Base-by-base conservation (phyloP, 2,329 filamentous ascomycete species). In the Monilinia laxa region DNA sequence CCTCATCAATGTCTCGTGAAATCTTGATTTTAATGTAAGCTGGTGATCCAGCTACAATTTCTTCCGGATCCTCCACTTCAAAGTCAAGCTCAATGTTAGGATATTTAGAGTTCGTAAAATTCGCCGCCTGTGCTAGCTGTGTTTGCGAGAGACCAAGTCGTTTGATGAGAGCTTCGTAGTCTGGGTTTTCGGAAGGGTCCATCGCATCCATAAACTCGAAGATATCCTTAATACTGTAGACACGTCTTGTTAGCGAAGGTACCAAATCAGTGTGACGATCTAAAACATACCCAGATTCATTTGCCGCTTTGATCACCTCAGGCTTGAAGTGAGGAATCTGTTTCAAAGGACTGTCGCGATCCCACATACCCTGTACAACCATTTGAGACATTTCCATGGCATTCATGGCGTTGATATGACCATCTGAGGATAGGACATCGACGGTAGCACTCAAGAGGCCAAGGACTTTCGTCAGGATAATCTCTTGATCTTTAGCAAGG, bases 341-440 rank as follows among this genome's bases (percentile, higher is more conserved):
- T 81, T 97, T 97, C 72, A 99, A 84, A 51, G 95, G 93, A 74
- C 91, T 96, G 78, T 99, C 95, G 67, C 93, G 90, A 80, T 99
- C 94, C 95, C 95, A 99, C 92, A 98, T 97, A 60, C 90, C 93
- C 80, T 99, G 95, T 3, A 99, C 93, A 64, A 96, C 92, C 95
- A 99, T 99, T 77, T 99, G 95, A 16, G 92, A 96, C 86, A 99
- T 92, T 78, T 99, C 95, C 94, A 99, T 99, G 38, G 95, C 95
- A 74, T 90, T 93, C 89, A 97, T 96, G 68, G 95, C 94, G 76
- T 99, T 99, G 69, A 99, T 84, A 74, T 97, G 92, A 18, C 94
- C 95, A 74, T 99, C 93, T 0, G 93, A 97, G 12, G 93, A 97
- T 47, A 99, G 85, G 20, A 99, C 93, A 77, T 99, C 95, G 28